Evolutionary conservation across 2,329 filamentous ascomycete genomes (phyloP).

Genomic region (Xylariales sp.): DNA sequence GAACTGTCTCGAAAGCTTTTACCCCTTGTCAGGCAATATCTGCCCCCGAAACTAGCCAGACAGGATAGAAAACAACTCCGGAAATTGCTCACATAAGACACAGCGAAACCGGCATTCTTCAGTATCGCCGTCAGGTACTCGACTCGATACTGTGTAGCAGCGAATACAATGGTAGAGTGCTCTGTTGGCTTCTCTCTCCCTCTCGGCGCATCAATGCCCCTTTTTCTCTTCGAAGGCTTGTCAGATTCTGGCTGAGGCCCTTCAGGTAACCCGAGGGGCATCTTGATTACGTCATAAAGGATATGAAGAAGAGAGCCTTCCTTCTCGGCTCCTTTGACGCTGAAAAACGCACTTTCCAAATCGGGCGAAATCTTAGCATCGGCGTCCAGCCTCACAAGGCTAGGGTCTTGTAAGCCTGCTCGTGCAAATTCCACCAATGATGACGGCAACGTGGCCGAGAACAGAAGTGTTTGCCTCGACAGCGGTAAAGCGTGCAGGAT

Average conservation of each 20-base stretch:
- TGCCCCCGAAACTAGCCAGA: too few species aligned
- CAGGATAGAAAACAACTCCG: too few species aligned
- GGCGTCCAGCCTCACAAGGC: conserved; percentile 82
- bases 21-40: too few species aligned
- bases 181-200: conserved; percentile 70
- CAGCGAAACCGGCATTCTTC: conserved; percentile 75
- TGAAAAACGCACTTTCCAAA: conserved; percentile 92
- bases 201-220: conserved; percentile 48
- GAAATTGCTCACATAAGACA: conserved; percentile 89
- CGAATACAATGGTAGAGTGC: conserved; percentile 92
- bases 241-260: conserved; percentile 41
- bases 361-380: conserved; percentile 96
- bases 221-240: conserved; percentile 60
- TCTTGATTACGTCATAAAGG: conserved; percentile 85
- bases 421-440: conserved; percentile 94
- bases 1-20: too few species aligned
- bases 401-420: conserved; percentile 88
- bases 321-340: conserved; percentile 86
- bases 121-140: conserved; percentile 86
- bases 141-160: conserved; percentile 94
- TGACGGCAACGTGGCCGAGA: conserved; percentile 91
- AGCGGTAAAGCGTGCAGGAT: conserved; percentile 84
- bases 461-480: conserved; percentile 83
- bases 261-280: conserved; percentile 66
- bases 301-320: conserved; percentile 88